Evolutionary conservation across 495 filamentous ascomycete species (phyloP), one percentile per base, ranked within the genome.

Genomic region (Xeromyces bisporus): DNA sequence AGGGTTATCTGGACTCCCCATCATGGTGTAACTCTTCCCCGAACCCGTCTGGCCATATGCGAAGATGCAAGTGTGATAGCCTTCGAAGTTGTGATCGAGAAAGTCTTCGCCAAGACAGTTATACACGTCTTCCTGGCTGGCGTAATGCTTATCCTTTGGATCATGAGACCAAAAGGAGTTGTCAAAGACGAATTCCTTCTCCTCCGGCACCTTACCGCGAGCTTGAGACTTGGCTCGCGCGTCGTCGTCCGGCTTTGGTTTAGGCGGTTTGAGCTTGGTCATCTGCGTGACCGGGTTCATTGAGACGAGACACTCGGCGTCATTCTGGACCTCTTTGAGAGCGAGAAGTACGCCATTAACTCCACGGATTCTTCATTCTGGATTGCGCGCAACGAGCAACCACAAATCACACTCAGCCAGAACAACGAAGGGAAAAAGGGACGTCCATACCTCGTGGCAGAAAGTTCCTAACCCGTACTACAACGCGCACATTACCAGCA

Each of bases 11-110:
- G 74, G 73, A 2, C 80, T 91, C 18, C 89, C 89, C 89, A 99
- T 99, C 91, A 99, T 96, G 11, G 89, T 93, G 55, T 96, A 99
- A 51, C 77, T 86, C 60, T 99, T 99, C 13, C 89, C 89, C 1
- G 87, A 91, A 12, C 89, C 89, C 0, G 89, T 99, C 62, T 99
- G 89, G 10, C 89, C 87, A 43, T 99, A 99, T 26, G 89, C 91
- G 46, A 99, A 96, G 38, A 99, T 96, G 48, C 89, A 99, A 0
- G 89, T 99, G 53, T 99, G 85, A 55, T 96, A 99, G 35, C 89
- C 89, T 45, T 94, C 87, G 40, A 99, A 99, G 55, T 99, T 99
- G 60, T 96, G 91, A 51, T 99, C 91, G 31, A 99, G 64, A 37
- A 96, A 96, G 40, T 96, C 91, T 48, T 96, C 89, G 20, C 91